phyloP scores from a whole-genome alignment of 306 rosid species.

The Prinsepia uniflora region DNA sequence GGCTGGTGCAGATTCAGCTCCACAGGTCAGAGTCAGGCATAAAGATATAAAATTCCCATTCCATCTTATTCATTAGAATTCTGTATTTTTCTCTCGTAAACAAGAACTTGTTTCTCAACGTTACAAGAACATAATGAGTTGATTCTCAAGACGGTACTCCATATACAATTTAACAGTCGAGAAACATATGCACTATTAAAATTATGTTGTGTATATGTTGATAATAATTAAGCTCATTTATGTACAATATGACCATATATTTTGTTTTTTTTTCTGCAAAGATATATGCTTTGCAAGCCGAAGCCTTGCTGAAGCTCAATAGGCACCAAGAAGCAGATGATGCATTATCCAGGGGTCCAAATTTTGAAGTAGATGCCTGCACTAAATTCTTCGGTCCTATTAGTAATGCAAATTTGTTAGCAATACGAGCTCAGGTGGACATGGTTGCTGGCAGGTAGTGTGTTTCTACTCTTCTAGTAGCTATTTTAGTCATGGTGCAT shows the following conservation, averaged over 20 bases:
- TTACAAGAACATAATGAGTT: not conserved
- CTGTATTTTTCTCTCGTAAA: not conserved
- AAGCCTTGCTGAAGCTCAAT: constrained; percentile 68
- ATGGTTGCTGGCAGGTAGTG: constrained; percentile 65
- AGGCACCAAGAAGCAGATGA: constrained; percentile 77
- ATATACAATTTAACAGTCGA: too few relatives aligned
- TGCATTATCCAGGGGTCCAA: constrained; percentile 56
- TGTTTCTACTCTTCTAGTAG: not conserved
- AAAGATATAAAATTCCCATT: not conserved
- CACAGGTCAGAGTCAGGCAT: constrained; percentile 58
- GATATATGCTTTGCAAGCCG: constrained; percentile 81
- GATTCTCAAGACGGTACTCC: not conserved
- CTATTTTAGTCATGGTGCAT: not conserved
- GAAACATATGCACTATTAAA: too few relatives aligned
- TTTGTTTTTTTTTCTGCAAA: constrained; percentile 11
- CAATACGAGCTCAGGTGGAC: constrained; percentile 59
- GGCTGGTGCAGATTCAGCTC: constrained; percentile 78
- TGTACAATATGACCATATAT: too few relatives aligned
- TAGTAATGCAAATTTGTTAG: constrained; percentile 57
- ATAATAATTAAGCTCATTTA: too few relatives aligned
- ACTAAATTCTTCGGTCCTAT: constrained; percentile 74
- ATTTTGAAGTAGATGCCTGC: constrained; percentile 57
- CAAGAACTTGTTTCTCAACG: not conserved
- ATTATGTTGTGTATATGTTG: too few relatives aligned
- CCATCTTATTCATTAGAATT: not conserved